Base-by-base conservation (phyloP, 257 asterid species). In the Ophiorrhiza pumila region DNA sequence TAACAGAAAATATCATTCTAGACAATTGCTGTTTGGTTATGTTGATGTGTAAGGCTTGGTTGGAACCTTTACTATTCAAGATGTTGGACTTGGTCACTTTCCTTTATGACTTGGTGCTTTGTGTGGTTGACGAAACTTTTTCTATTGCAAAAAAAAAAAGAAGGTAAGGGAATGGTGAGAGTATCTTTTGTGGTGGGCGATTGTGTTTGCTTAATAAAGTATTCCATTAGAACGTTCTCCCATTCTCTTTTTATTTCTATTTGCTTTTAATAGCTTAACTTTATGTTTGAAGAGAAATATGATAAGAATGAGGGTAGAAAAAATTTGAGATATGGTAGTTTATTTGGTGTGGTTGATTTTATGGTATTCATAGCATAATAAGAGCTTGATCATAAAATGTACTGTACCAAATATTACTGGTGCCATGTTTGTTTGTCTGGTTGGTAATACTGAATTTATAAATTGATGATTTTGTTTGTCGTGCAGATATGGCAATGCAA, bases 401-500 rank as follows among this genome's bases (percentile, higher is more conserved):
- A 23, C 20, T 3, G 25, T n/a, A 17, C 45, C 14, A 27, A 45
- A 0, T 18, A 10, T 10, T 9, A 58, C 50, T 13, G 9, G 15
- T 74, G 14, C 20, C 31, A 29, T 59, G 31, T 22, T 56, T 2
- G 29, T 29, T 62, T 49, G 12, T 59, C 39, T 64, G 53, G 22
- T 34, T 59, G 17, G 46, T 65, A 25, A 37, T 14, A 45, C 59
- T 34, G 59, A 68, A 57, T 22, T 7, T 68, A 46, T 69, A 59
- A 18, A 50, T 71, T 45, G 34, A 55, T 58, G 53, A 29, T 45
- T 83, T 45, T 31, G 23, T 76, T 61, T 6, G 25, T 49, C 74
- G 56, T 65, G 68, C 81, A 93, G 97, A 85, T 93, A 93, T 79
- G 97, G 98, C 61, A 93, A 87, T 84, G 96, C 98, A 0, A 93